phyloP scores from a whole-genome alignment of 2,329 filamentous ascomycete species.

The Neurospora sp. region DNA sequence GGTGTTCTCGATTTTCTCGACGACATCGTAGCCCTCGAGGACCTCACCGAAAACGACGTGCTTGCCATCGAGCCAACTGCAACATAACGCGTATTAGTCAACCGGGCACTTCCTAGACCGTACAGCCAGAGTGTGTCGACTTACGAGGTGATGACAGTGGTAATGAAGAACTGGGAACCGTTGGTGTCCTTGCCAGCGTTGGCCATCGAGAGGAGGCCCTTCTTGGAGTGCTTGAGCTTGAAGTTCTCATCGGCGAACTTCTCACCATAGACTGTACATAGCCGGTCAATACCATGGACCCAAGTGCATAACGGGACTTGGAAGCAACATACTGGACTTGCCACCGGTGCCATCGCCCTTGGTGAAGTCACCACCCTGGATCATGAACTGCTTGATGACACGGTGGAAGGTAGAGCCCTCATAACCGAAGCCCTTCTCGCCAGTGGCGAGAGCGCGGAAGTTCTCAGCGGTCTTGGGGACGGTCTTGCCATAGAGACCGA shows the following conservation, averaged over 20 bases:
- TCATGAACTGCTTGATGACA: constrained; percentile 87
- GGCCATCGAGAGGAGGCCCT: constrained; percentile 75
- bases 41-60: constrained; percentile 89
- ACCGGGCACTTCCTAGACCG: background rate
- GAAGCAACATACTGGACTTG: constrained; percentile 59
- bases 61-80: constrained; percentile 69
- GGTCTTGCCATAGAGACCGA: constrained; percentile 82
- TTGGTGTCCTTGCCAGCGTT: constrained; percentile 81
- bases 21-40: constrained; percentile 72
- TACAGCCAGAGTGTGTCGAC: constrained; percentile 16
- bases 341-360: constrained; percentile 73
- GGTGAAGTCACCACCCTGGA: constrained; percentile 85
- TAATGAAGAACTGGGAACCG: constrained; percentile 87
- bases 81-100: constrained; percentile 3
- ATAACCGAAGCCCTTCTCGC: constrained; percentile 80
- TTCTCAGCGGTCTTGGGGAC: constrained; percentile 67
- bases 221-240: constrained; percentile 87
- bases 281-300: background rate
- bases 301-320: background rate
- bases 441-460: constrained; percentile 72
- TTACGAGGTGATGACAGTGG: constrained; percentile 68
- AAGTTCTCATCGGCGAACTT: constrained; percentile 90
- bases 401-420: constrained; percentile 78
- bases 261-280: constrained; percentile 60
- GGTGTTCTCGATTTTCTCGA: constrained; percentile 68